phyloP scores from a whole-genome alignment of 164 flowering plant species.

The Houttuynia cordata region DNA sequence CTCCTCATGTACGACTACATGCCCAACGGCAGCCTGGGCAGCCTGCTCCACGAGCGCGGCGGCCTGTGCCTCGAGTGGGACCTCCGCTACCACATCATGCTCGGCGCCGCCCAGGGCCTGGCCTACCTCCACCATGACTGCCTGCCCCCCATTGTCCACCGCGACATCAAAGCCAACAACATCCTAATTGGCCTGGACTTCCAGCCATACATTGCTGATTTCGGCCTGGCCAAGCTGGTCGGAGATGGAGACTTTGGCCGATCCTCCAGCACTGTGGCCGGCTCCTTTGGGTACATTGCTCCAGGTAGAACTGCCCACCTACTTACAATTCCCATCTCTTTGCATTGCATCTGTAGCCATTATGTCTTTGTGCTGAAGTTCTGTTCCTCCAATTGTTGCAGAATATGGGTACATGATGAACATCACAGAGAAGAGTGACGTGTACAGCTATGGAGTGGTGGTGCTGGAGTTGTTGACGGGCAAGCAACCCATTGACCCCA shows the following conservation, averaged over 20 bases:
- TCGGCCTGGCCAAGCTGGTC: conserved; percentile 81
- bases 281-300: conserved; percentile 82
- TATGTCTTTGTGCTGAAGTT: background rate
- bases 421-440: conserved; percentile 90
- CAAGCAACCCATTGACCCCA: conserved; percentile 89
- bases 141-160: conserved; percentile 67
- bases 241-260: conserved; percentile 46
- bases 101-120: conserved; percentile 74
- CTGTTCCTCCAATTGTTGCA: conserved; percentile 14
- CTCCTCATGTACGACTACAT: conserved; percentile 76
- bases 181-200: conserved; percentile 71
- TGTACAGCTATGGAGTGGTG: conserved; percentile 86
- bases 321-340: background rate
- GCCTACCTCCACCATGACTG: conserved; percentile 87
- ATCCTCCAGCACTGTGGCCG: conserved; percentile 67
- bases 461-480: conserved; percentile 78
- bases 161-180: conserved; percentile 83
- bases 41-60: conserved; percentile 49
- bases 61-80: conserved; percentile 59
- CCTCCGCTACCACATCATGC: conserved; percentile 39
- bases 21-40: conserved; percentile 80
- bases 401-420: conserved; percentile 85
- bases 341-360: background rate
- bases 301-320: conserved; percentile 34
- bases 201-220: conserved; percentile 83